Percentiles rank a stretch among this genome's conserved stretches.
phyloP scores from a whole-genome alignment of 1,284 basidiomycete species.

The Trichosporon ovoides region DNA sequence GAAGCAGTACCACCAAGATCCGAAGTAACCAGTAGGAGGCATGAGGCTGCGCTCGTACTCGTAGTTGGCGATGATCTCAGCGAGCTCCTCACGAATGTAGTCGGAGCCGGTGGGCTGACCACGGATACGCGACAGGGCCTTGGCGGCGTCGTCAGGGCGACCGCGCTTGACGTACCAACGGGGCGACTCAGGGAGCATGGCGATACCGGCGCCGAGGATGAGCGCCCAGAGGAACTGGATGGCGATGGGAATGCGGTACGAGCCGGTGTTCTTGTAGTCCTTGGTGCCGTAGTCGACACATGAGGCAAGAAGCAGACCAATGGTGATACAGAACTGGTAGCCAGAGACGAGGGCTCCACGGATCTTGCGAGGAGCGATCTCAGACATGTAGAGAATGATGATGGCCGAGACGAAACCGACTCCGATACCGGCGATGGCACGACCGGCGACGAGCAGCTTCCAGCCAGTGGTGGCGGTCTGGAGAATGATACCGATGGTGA shows the following conservation, averaged over 20 bases:
- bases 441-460: constrained; percentile 44
- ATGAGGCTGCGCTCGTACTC: constrained; percentile 57
- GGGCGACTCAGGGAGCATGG: constrained; percentile 72
- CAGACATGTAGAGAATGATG: constrained; percentile 61
- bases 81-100: constrained; percentile 58
- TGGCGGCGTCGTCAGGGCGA: constrained; percentile 59
- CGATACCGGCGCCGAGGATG: constrained; percentile 50
- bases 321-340: constrained; percentile 78
- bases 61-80: constrained; percentile 66
- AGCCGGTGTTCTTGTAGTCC: constrained; percentile 56
- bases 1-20: constrained; percentile 44
- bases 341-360: constrained; percentile 76
- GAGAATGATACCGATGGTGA: constrained; percentile 49
- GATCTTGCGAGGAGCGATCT: constrained; percentile 62
- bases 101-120: constrained; percentile 54
- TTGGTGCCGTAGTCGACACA: constrained; percentile 73
- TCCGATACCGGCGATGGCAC: constrained; percentile 51
- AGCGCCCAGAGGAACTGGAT: constrained; percentile 59
- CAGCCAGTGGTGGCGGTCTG: constrained; percentile 46
- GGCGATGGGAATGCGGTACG: constrained; percentile 74
- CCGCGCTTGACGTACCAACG: constrained; percentile 75
- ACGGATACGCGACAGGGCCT: constrained; percentile 59
- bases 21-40: constrained; percentile 34
- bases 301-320: constrained; percentile 71
- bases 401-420: constrained; percentile 52